Conservation (phyloP, 805 yeast genomes). For the Clavispora vitiphila region DNA sequence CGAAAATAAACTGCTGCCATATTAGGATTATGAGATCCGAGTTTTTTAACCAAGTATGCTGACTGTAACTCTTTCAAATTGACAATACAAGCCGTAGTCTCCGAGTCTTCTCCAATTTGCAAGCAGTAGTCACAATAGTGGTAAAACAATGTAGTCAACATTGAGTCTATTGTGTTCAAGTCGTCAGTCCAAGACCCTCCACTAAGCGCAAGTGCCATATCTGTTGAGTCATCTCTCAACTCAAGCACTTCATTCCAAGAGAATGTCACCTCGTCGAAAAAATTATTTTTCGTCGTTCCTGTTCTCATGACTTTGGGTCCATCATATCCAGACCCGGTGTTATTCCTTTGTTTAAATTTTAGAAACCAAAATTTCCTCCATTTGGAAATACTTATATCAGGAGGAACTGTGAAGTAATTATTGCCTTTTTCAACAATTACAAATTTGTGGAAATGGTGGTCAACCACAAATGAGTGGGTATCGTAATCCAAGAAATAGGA, state of each 20-base stretch:
- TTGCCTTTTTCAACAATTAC: background rate
- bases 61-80: background rate
- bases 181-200: background rate
- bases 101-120: background rate
- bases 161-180: background rate
- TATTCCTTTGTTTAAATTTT: slow-evolving; percentile 1
- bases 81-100: background rate
- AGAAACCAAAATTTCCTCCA: slow-evolving; percentile 23
- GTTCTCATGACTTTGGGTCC: background rate
- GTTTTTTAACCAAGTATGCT: background rate
- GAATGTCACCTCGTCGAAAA: background rate
- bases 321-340: background rate
- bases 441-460: background rate
- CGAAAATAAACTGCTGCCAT: background rate
- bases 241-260: background rate
- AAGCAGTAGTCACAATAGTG: background rate
- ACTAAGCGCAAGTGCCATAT: background rate
- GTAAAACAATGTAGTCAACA: background rate
- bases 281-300: background rate
- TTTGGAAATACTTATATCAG: slow-evolving; percentile 4
- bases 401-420: slow-evolving; percentile 5
- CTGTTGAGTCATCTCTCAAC: background rate
- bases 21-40: background rate
- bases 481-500: background rate
- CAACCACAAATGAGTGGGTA: background rate